A percentile compares a stretch with the other conserved stretches of the same genome.
Evolutionary conservation across 2,329 filamentous ascomycete species (phyloP).

Genomic region (Cordyceps cateniannulata): DNA sequence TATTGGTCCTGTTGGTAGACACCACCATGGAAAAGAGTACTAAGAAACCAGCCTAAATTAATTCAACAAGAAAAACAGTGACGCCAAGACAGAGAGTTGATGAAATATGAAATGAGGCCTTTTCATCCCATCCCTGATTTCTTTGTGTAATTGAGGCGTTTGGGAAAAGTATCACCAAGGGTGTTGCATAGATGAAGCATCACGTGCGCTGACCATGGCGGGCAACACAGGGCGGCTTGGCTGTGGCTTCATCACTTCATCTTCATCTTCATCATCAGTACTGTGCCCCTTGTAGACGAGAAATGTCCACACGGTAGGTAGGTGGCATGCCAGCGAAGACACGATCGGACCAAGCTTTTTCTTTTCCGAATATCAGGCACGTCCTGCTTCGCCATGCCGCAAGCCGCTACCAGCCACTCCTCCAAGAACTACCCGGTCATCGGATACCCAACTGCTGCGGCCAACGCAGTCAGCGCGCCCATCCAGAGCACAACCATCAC

Average conservation of each 20-base stretch:
- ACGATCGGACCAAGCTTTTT: background rate
- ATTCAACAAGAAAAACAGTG: background rate
- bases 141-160: background rate
- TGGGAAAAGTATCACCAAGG: background rate
- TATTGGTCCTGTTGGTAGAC: background rate
- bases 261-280: too few relatives aligned
- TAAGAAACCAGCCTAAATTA: background rate
- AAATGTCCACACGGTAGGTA: too few relatives aligned
- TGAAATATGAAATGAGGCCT: background rate
- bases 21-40: background rate
- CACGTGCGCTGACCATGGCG: constrained; percentile 3
- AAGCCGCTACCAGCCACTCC: background rate
- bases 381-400: background rate
- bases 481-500: constrained; percentile 52
- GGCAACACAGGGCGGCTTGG: background rate
- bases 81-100: background rate
- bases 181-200: background rate
- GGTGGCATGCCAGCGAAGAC: background rate
- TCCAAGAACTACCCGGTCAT: background rate
- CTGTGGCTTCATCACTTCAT: background rate
- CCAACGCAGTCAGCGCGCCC: constrained; percentile 61
- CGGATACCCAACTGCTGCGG: constrained; percentile 22
- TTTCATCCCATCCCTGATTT: background rate
- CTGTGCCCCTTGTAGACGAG: too few relatives aligned
- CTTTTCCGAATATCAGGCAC: background rate